These are phyloP conservation scores for Nemania sp. DNA, from an alignment of 2,329 filamentous ascomycete genomes.

Conservation along the genomic window DNA sequence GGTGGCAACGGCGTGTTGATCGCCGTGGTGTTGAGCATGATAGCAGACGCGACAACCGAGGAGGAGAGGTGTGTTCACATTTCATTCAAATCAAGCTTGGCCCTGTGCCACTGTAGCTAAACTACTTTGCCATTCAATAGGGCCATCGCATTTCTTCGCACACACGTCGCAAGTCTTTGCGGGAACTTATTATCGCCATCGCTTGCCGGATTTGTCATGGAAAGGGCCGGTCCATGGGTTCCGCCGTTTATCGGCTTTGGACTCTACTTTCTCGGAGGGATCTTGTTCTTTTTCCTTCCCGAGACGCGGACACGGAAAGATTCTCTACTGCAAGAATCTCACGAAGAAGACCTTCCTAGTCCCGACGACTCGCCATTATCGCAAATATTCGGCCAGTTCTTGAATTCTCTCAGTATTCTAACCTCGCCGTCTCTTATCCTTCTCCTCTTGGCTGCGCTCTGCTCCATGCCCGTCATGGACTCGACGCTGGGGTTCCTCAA, in stretches of 20 bases:
- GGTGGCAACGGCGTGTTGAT: constrained; percentile 41
- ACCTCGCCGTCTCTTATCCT: constrained; percentile 33
- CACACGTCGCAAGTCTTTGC: constrained; percentile 55
- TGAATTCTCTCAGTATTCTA: constrained; percentile 35
- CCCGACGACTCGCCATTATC: constrained; percentile 22
- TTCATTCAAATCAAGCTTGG: background rate
- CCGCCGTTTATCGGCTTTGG: constrained; percentile 28
- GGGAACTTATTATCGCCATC: constrained; percentile 42
- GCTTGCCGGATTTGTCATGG: constrained; percentile 37
- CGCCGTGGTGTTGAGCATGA: constrained; percentile 42
- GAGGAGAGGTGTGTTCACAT: constrained; percentile 20
- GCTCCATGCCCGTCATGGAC: constrained; percentile 24
- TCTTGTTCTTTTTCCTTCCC: constrained; percentile 34
- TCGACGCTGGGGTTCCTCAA: constrained; percentile 34
- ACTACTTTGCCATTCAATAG: constrained; percentile 28
- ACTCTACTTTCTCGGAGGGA: constrained; percentile 19
- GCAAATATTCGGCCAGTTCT: constrained; percentile 22
- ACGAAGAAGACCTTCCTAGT: background rate
- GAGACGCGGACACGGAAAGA: constrained; percentile 30
- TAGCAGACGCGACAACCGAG: constrained; percentile 39
- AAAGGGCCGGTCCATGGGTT: constrained; percentile 35
- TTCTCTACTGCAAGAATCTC: background rate
- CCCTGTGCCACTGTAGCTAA: constrained; percentile 3
- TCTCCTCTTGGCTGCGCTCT: constrained; percentile 28
- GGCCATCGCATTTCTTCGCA: constrained; percentile 50